phyloP scores from a whole-genome alignment of 140 eudicot species.

The Bidens hawaiensis region DNA sequence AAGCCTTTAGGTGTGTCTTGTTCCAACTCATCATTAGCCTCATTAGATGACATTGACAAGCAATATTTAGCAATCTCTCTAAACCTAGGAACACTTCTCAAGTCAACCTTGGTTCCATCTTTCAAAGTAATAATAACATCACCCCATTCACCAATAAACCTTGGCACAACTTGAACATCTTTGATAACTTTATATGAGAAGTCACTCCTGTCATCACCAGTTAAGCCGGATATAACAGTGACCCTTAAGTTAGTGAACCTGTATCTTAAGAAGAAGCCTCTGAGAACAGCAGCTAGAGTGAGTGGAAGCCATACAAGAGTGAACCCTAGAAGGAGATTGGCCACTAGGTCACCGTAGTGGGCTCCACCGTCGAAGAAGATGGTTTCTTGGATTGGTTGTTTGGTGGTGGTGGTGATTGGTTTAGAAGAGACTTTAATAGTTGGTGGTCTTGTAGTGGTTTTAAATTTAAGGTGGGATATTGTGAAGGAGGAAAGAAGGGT shows the following conservation, averaged over 20 bases:
- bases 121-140: constrained; percentile 77
- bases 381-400: constrained; percentile 51
- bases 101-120: constrained; percentile 88
- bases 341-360: constrained; percentile 83
- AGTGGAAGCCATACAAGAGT: too few relatives aligned
- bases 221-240: constrained; percentile 82
- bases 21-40: constrained; percentile 9
- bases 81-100: constrained; percentile 93
- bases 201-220: constrained; percentile 91
- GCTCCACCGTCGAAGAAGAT: constrained; percentile 93
- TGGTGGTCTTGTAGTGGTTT: constrained; percentile 36
- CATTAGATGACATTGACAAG: constrained; percentile 56
- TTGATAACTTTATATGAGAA: constrained; percentile 69
- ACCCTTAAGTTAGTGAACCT: constrained; percentile 81
- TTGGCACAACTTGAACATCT: constrained; percentile 91
- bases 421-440: too few relatives aligned
- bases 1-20: constrained; percentile 67
- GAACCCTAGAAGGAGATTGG: constrained; percentile 82
- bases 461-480: constrained; percentile 24
- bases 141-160: constrained; percentile 98
- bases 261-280: constrained; percentile 82
- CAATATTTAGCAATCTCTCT: constrained; percentile 91
- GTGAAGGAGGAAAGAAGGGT: constrained; percentile 27
- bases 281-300: constrained; percentile 76
- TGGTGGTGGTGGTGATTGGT: constrained; percentile 35